Conservation (phyloP, 1,284 basidiomycete genomes). For the Cystobasidium slooffiae region DNA sequence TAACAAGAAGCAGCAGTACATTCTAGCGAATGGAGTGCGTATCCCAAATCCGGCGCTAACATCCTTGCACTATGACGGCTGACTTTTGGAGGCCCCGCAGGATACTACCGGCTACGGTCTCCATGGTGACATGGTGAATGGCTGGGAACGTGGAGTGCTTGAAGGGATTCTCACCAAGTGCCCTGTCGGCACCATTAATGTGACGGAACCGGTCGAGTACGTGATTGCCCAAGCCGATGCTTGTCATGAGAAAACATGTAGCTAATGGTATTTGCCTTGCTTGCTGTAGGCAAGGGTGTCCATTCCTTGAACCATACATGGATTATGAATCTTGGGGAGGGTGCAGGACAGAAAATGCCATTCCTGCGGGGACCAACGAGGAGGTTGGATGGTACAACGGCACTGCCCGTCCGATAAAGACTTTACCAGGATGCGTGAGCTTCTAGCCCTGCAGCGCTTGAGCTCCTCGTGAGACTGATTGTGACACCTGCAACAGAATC, state of each 20-base stretch:
- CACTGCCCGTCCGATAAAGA: slow-evolving; percentile 1
- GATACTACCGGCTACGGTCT: slow-evolving; percentile 25
- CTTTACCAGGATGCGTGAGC: slow-evolving; percentile 14
- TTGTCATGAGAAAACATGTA: background rate
- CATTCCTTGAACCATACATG: slow-evolving; percentile 15
- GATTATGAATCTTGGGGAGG: slow-evolving; percentile 14
- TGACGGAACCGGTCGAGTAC: slow-evolving; percentile 19
- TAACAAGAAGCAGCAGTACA: slow-evolving; percentile 3
- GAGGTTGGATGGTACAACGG: slow-evolving; percentile 20
- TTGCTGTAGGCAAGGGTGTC: slow-evolving; percentile 19
- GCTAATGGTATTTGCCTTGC: too few relatives aligned
- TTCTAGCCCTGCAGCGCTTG: background rate
- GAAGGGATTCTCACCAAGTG: slow-evolving; percentile 11
- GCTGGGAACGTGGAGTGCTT: slow-evolving; percentile 22
- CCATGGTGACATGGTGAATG: slow-evolving; percentile 27
- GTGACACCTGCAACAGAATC: background rate
- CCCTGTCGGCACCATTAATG: slow-evolving; percentile 10
- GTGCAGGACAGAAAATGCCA: slow-evolving; percentile 13
- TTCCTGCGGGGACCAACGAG: background rate
- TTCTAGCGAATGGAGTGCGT: slow-evolving; percentile 19
- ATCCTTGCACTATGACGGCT: background rate
- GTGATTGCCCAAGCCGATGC: background rate
- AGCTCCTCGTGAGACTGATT: background rate
- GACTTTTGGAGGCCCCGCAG: background rate
- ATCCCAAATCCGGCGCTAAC: background rate